Percentiles rank a stretch among this genome's conserved stretches.
Conservation (phyloP, 2,329 filamentous ascomycete species). For the Chaetoscypha palmicola region DNA sequence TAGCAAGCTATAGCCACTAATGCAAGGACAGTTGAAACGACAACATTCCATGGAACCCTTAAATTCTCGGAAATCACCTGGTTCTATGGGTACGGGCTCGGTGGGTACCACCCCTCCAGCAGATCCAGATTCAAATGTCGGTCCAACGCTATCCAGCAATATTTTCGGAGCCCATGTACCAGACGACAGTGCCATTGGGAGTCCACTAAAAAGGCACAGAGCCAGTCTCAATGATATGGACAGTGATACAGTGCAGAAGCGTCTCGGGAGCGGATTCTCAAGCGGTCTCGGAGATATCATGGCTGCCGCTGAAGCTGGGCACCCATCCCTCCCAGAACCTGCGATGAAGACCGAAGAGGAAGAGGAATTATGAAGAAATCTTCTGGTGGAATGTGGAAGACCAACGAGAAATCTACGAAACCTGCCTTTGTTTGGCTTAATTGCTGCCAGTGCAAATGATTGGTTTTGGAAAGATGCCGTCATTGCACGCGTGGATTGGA, state of each 20-base stretch:
- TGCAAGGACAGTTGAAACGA: constrained; percentile 66
- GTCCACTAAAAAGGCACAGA: constrained; percentile 69
- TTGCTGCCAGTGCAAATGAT: too few species aligned
- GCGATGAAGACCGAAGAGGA: constrained; percentile 21
- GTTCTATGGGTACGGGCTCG: constrained; percentile 38
- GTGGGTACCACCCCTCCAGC: constrained; percentile 37
- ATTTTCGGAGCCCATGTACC: constrained; percentile 38
- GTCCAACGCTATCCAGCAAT: constrained; percentile 30
- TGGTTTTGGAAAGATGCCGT: too few species aligned
- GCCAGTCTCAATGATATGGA: constrained; percentile 50
- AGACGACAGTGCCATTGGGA: constrained; percentile 50
- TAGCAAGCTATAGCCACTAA: too few species aligned
- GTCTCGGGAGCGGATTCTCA: constrained; percentile 21
- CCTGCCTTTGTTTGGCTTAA: too few species aligned
- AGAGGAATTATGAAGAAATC: constrained; percentile 25
- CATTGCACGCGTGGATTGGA: too few species aligned
- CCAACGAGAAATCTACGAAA: too few species aligned
- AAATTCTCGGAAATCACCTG: constrained; percentile 39
- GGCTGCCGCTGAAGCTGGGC: constrained; percentile 27
- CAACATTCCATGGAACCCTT: constrained; percentile 69
- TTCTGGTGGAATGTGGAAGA: neutral
- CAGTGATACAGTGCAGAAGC: constrained; percentile 31
- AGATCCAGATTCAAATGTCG: constrained; percentile 29
- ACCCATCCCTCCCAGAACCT: constrained; percentile 20
- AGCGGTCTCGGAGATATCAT: constrained; percentile 21